Evolutionary conservation across 1,284 basidiomycete genomes (phyloP).

Genomic region (Caloboletus firmus): DNA sequence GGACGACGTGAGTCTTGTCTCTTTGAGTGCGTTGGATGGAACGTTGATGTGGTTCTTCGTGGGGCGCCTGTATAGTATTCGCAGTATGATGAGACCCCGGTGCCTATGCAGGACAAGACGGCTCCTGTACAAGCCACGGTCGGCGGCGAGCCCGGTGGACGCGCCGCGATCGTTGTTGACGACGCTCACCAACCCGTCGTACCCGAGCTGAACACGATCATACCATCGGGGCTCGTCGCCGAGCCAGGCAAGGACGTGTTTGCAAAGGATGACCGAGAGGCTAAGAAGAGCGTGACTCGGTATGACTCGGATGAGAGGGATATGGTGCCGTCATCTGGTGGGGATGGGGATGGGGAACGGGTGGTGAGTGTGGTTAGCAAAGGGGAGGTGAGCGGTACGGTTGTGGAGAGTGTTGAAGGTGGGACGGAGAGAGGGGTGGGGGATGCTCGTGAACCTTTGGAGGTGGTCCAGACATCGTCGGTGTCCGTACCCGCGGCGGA

Average conservation of each 20-base stretch:
- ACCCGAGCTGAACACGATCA: slow-evolving; percentile 38
- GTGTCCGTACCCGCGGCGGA: neutral
- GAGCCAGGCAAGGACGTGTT: slow-evolving; percentile 73
- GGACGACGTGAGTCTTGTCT: slow-evolving; percentile 49
- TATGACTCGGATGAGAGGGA: no score
- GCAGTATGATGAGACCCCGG: slow-evolving; percentile 44
- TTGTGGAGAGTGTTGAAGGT: neutral
- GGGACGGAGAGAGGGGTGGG: neutral
- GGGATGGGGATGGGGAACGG: slow-evolving; percentile 5
- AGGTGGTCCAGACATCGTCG: neutral
- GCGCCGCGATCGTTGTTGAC: slow-evolving; percentile 44
- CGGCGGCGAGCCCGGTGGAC: slow-evolving; percentile 42
- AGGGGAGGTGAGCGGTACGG: neutral
- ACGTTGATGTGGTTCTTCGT: neutral
- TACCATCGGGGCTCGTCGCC: slow-evolving; percentile 50
- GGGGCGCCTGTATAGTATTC: slow-evolving; percentile 48
- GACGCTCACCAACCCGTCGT: slow-evolving; percentile 25
- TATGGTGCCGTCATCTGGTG: no score
- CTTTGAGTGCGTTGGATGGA: neutral
- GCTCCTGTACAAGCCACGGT: slow-evolving; percentile 40
- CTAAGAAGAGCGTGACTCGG: slow-evolving; percentile 28
- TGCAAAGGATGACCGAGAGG: slow-evolving; percentile 39
- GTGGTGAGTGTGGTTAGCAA: slow-evolving; percentile 16
- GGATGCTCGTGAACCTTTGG: slow-evolving; percentile 2
- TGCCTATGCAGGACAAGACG: slow-evolving; percentile 42